phyloP scores from a whole-genome alignment of 2,329 filamentous ascomycete species.

The Pseudogymnoascus sp. region DNA sequence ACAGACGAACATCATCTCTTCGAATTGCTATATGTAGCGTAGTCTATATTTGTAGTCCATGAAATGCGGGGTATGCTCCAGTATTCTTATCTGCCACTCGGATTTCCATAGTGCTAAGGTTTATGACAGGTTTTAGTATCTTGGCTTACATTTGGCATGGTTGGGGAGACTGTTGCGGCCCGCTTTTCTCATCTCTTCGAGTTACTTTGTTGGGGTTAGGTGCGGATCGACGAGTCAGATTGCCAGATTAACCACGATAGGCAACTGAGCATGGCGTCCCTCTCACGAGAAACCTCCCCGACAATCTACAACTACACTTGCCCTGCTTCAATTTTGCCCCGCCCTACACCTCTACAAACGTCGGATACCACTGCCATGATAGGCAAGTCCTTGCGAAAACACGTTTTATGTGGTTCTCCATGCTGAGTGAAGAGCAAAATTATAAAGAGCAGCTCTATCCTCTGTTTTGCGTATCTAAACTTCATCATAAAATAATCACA shows the following conservation, averaged over 20 bases:
- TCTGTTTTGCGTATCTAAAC: neutral
- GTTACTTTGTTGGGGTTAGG: no score
- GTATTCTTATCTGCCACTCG: neutral
- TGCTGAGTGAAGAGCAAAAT: neutral
- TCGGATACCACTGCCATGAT: neutral
- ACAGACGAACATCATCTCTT: neutral
- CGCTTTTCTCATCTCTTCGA: no score
- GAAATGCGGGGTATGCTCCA: neutral
- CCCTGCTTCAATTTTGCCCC: neutral
- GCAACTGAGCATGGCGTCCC: neutral
- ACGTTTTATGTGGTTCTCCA: neutral
- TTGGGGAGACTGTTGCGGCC: neutral
- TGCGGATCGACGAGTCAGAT: no score
- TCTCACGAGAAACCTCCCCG: neutral
- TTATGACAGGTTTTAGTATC: neutral
- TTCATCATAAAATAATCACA: constrained; percentile 14
- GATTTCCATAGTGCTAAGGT: neutral
- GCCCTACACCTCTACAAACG: neutral
- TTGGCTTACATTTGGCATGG: neutral
- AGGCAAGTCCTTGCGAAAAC: neutral
- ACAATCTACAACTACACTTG: neutral
- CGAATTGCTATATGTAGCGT: neutral
- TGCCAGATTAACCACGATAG: no score
- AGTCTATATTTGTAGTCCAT: neutral
- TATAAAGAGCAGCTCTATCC: neutral